Percentiles rank a stretch among this genome's conserved stretches.
These are phyloP conservation scores for Zoysia pacifica DNA, from an alignment of 176 grass and related monocot species.

Conservation along the genomic window DNA sequence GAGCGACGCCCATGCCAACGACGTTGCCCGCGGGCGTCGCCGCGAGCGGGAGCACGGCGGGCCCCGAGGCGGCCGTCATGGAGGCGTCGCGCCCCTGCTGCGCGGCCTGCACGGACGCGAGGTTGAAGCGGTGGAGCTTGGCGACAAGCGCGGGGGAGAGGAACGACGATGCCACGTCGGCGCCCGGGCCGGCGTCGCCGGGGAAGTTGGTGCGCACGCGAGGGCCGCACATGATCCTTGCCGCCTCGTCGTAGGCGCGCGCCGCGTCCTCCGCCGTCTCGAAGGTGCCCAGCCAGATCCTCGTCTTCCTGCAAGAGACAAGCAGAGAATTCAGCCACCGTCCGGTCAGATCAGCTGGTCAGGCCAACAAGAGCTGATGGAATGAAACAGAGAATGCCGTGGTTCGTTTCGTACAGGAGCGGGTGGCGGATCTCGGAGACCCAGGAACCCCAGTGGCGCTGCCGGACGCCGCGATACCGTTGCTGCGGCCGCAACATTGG, in stretches of 20 bases:
- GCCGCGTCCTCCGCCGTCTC: slow-evolving; percentile 95
- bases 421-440: slow-evolving; percentile 99
- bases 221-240: slow-evolving; percentile 89
- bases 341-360: background rate
- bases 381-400: background rate
- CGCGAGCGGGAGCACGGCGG: background rate
- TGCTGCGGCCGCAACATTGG: slow-evolving; percentile 69
- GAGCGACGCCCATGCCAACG: background rate
- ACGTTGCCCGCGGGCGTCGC: slow-evolving; percentile 8
- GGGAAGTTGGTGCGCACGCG: slow-evolving; percentile 87
- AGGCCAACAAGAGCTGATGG: background rate
- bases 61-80: background rate
- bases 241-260: slow-evolving; percentile 93
- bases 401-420: slow-evolving; percentile 59
- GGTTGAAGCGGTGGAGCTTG: slow-evolving; percentile 86
- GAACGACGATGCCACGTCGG: slow-evolving; percentile 33
- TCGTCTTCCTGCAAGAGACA: slow-evolving; percentile 68
- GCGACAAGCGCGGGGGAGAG: slow-evolving; percentile 75
- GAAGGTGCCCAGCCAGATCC: slow-evolving; percentile 99
- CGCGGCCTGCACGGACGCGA: slow-evolving; percentile 55
- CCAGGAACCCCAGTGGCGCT: slow-evolving; percentile 99
- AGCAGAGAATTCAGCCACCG: background rate
- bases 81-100: slow-evolving; percentile 7
- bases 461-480: slow-evolving; percentile 80
- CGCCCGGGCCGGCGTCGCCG: slow-evolving; percentile 18